phyloP scores from a whole-genome alignment of 768 basidiomycete species.

The Chalciporus piperatus region DNA sequence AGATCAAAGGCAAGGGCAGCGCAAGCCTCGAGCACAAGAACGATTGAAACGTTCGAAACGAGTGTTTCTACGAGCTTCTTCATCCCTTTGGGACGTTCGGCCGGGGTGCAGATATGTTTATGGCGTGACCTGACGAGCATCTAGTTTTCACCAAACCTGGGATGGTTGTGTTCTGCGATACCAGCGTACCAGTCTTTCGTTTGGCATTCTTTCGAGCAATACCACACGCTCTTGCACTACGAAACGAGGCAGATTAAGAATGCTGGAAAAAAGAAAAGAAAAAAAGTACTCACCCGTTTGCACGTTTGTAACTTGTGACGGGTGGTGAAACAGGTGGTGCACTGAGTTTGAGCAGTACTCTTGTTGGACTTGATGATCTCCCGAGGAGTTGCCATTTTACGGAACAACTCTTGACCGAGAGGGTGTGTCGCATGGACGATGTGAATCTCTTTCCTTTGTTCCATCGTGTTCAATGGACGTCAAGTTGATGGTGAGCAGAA shows the following conservation, averaged over 20 bases:
- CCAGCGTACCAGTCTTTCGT: slow-evolving; percentile 15
- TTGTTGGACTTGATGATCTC: slow-evolving; percentile 11
- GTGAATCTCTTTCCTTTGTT: slow-evolving; percentile 1
- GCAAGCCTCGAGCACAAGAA: slow-evolving; percentile 8
- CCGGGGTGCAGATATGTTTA: slow-evolving; percentile 6
- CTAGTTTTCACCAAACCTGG: neutral
- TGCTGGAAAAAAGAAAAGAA: too few relatives aligned
- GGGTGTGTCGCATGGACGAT: slow-evolving; percentile 12
- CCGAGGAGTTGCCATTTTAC: slow-evolving; percentile 1
- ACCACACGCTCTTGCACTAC: slow-evolving; percentile 21
- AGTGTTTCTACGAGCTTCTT: slow-evolving; percentile 14
- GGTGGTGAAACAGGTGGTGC: slow-evolving; percentile 13
- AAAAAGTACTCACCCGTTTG: slow-evolving; percentile 1
- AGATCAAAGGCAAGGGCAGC: slow-evolving; percentile 13
- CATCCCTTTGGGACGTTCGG: slow-evolving; percentile 14
- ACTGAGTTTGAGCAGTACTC: slow-evolving; percentile 1
- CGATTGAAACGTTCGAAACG: slow-evolving; percentile 4
- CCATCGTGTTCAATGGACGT: neutral
- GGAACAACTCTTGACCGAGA: slow-evolving; percentile 5
- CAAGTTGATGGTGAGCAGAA: too few relatives aligned
- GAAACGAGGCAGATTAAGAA: neutral
- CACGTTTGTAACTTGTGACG: slow-evolving; percentile 11
- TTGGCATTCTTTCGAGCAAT: slow-evolving; percentile 22
- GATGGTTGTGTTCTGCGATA: neutral
- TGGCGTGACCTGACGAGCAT: slow-evolving; percentile 8